Conservation (phyloP, 2,329 filamentous ascomycete species). For the Pseudocercospora crystallina region DNA sequence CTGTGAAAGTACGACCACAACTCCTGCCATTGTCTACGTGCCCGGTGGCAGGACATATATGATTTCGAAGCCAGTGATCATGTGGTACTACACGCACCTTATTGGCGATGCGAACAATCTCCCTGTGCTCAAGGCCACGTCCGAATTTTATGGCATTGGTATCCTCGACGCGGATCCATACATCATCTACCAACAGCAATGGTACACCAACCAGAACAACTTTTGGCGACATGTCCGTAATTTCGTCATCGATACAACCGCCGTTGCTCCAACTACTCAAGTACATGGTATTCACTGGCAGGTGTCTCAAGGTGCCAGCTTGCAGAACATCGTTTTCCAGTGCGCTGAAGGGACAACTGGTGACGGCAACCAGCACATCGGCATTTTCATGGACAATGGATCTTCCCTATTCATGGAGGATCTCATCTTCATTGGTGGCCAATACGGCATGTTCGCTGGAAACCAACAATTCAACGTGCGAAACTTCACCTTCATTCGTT, state of each 20-base stretch:
- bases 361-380: conserved; percentile 50
- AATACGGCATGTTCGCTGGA: conserved; percentile 74
- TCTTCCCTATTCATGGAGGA: conserved; percentile 78
- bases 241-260: conserved; percentile 54
- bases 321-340: conserved; percentile 59
- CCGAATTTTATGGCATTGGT: conserved; percentile 34
- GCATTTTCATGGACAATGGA: conserved; percentile 64
- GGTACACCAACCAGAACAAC: conserved; percentile 40
- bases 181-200: conserved; percentile 32
- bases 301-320: conserved; percentile 61
- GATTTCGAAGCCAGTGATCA: conserved; percentile 74
- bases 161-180: conserved; percentile 36
- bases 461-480: conserved; percentile 86
- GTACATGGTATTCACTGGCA: conserved; percentile 65
- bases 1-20: conserved; percentile 79
- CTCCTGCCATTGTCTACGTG: conserved; percentile 87
- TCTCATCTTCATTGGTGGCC: conserved; percentile 78
- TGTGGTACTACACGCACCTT: conserved; percentile 92
- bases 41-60: conserved; percentile 76
- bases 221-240: conserved; percentile 62
- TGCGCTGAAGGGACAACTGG: conserved; percentile 37
- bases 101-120: conserved; percentile 73
- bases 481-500: conserved; percentile 78
- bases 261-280: conserved; percentile 20
- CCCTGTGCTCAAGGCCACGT: conserved; percentile 56